Evolutionary conservation across 1,284 basidiomycete species (phyloP), one percentile per base, ranked within the genome.

Genomic region (Schizophyllum amplum): DNA sequence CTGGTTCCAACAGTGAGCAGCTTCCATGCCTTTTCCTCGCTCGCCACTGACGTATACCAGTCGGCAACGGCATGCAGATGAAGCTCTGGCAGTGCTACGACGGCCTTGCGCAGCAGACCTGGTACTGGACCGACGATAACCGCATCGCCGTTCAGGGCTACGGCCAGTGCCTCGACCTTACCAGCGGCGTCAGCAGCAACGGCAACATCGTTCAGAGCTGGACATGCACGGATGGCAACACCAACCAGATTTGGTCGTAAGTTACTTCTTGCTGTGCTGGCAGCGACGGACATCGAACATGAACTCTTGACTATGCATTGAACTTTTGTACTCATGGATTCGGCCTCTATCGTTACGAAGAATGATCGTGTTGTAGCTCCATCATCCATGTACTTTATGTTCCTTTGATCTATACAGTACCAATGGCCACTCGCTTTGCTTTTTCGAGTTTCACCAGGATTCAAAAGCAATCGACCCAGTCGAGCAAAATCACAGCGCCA

Each of bases 41-140:
- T 5, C n/a, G 4, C n/a, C 27, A 9, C n/a, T 65, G 64, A 52
- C 65, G 55, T 42, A 13, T 42, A 13, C 13, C 33, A 42, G 33
- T 42, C 17, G 33, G 33, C 33, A 64, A 60, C 25, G 66, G 65
- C 15, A 60, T 62, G 11, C 58, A 59, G 21, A 57, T 65, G 49
- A 64, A 62, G 33, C 63, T 68, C 24, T 66, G 64, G 64, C 24
- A 61, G 26, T 68, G 63, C 52, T 62, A 62, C 54, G 59, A 62
- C 11, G 51, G 47, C 24, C 61, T 63, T 11, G 61, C 65, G 17
- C 60, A 58, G 1, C 67, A 68, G 33, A 57, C 53, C 1, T 68
- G 65, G 65, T 58, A 51, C 24, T 65, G 64, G 52, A 58, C 58
- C 23, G 59, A 59, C 47, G 61, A 64, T 23, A 59, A 66, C 25